Evolutionary conservation across 768 basidiomycete species (phyloP).

Genomic region (Leucocoprinus sp.): DNA sequence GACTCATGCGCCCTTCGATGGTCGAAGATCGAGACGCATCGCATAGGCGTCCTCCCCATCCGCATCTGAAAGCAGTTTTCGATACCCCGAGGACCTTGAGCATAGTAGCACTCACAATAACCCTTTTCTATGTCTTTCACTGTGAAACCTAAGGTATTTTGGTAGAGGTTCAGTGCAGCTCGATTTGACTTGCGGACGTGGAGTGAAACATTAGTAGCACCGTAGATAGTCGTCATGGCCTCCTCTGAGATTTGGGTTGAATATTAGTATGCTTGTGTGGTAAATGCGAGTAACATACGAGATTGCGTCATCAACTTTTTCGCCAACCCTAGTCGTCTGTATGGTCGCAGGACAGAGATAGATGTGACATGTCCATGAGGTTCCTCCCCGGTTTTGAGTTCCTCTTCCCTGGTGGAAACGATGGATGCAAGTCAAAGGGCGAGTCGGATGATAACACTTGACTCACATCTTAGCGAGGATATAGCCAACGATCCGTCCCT

Average conservation of each 20-base stretch:
- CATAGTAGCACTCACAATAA: constrained; percentile 56
- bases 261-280: constrained; percentile 1
- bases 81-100: not conserved
- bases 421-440: not conserved
- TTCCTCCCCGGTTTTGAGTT: constrained; percentile 50
- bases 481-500: constrained; percentile 90
- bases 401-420: constrained; percentile 50
- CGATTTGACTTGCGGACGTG: constrained; percentile 96
- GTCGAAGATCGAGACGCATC: constrained; percentile 62
- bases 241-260: constrained; percentile 45
- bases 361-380: constrained; percentile 95
- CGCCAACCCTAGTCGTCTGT: constrained; percentile 85
- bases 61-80: constrained; percentile 49
- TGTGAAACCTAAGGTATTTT: constrained; percentile 86
- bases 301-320: constrained; percentile 94
- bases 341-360: constrained; percentile 87
- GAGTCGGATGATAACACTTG: not conserved
- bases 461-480: constrained; percentile 91
- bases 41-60: constrained; percentile 94
- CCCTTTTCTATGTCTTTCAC: constrained; percentile 83
- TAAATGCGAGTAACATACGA: constrained; percentile 46
- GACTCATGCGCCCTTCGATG: not conserved
- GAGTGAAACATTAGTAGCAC: constrained; percentile 80
- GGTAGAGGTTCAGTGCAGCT: constrained; percentile 82
- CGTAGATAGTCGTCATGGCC: constrained; percentile 85